These are phyloP conservation scores for Monosporascus sp. DNA, from an alignment of 2,329 filamentous ascomycete species.

Conservation along the genomic window DNA sequence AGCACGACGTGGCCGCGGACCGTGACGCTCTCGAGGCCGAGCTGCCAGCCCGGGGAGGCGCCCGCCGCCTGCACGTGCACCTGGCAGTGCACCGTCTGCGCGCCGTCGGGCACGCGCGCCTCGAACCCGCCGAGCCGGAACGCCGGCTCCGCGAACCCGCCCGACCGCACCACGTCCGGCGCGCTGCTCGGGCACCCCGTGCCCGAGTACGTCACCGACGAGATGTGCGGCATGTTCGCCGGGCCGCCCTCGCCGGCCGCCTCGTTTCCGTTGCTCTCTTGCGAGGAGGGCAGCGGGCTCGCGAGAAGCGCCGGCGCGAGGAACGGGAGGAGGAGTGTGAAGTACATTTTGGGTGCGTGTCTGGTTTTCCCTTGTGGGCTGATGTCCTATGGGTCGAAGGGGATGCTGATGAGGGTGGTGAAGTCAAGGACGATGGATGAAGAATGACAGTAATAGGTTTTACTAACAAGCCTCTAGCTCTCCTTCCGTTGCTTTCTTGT, in stretches of 20 bases:
- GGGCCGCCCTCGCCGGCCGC: slow-evolving; percentile 16
- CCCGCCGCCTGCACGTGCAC: slow-evolving; percentile 28
- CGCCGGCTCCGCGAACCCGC: slow-evolving; percentile 25
- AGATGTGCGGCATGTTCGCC: slow-evolving; percentile 22
- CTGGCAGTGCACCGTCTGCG: slow-evolving; percentile 31
- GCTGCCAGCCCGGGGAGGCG: slow-evolving; percentile 32
- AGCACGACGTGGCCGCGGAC: slow-evolving; percentile 29
- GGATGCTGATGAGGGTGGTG: background rate
- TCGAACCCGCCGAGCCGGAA: slow-evolving; percentile 24
- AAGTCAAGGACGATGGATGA: too few species aligned
- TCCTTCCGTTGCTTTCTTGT: background rate
- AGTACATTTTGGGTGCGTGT: background rate
- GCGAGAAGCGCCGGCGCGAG: slow-evolving; percentile 7
- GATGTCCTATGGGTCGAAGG: background rate
- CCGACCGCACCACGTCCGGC: slow-evolving; percentile 26
- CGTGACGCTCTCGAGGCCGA: slow-evolving; percentile 28
- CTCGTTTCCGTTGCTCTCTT: background rate
- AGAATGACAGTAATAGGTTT: too few species aligned
- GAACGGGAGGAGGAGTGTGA: background rate
- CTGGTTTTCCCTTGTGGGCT: background rate
- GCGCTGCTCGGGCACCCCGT: slow-evolving; percentile 30
- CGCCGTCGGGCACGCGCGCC: slow-evolving; percentile 14
- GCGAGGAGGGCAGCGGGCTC: slow-evolving; percentile 2
- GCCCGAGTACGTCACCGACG: slow-evolving; percentile 31
- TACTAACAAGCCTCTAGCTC: too few species aligned